phyloP scores from a whole-genome alignment of 345 rosid species.

The Moricandia moricandioides region DNA sequence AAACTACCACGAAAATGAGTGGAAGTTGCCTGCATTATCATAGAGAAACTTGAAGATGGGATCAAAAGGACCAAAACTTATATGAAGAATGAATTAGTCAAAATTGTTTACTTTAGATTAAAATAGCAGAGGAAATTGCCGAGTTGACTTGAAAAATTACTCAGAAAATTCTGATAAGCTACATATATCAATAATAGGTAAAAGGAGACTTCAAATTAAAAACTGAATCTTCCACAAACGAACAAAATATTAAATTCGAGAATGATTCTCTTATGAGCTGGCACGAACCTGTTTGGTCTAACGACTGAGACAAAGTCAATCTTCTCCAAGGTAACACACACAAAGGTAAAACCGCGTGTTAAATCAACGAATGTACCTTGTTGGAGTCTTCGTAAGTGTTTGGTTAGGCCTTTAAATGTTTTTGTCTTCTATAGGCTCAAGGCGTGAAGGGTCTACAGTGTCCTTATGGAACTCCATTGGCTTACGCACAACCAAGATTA shows the following conservation, averaged over 20 bases:
- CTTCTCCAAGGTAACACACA: conserved; percentile 4
- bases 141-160: conserved; percentile 6
- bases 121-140: not conserved
- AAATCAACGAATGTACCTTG: conserved; percentile 9
- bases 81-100: not conserved
- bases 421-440: conserved; percentile 16
- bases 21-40: conserved; percentile 28
- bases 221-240: conserved; percentile 8
- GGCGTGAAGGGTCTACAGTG: conserved; percentile 18
- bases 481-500: not conserved
- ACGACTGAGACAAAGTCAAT: conserved; percentile 20
- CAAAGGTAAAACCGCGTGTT: conserved; percentile 7
- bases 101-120: not conserved
- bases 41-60: not conserved
- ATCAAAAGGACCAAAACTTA: conserved; percentile 6
- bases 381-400: conserved; percentile 23
- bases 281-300: conserved; percentile 23
- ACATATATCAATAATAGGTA: not conserved
- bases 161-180: not conserved
- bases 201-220: not conserved
- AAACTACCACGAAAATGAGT: conserved; percentile 25
- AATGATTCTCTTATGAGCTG: conserved; percentile 29
- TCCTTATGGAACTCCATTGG: conserved; percentile 4
- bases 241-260: conserved; percentile 27
- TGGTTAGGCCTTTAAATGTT: conserved; percentile 10